Percentiles rank a stretch among this genome's conserved stretches.
Conservation (phyloP, 805 yeast species). For the Ogataea naganishii region DNA sequence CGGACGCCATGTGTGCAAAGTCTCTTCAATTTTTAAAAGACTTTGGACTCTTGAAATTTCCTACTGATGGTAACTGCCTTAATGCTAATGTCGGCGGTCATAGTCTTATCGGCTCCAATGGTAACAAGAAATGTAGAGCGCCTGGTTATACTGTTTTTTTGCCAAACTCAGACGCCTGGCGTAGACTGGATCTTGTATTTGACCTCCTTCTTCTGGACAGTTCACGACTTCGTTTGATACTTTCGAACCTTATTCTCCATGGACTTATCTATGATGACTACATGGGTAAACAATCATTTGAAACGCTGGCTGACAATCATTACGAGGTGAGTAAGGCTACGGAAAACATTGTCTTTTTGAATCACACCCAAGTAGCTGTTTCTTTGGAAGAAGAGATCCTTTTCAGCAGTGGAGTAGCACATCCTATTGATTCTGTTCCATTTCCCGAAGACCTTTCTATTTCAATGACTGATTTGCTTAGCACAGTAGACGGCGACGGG, state of each 20-base stretch:
- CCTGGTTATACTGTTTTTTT: conserved; percentile 72
- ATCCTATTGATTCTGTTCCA: conserved; percentile 47
- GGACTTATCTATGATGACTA: conserved; percentile 63
- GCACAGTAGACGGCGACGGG: conserved; percentile 38
- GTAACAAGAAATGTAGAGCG: too few species aligned
- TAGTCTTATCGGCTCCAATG: too few species aligned
- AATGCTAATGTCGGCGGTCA: too few species aligned
- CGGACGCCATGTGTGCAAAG: conserved; percentile 52
- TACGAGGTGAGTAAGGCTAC: not conserved
- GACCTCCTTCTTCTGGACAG: conserved; percentile 48
- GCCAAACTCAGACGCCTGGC: conserved; percentile 77
- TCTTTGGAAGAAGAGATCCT: conserved; percentile 53
- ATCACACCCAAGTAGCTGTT: conserved; percentile 25
- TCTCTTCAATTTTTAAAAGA: conserved; percentile 51
- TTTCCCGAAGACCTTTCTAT: conserved; percentile 52
- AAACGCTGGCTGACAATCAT: conserved; percentile 6
- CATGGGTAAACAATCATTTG: conserved; percentile 18
- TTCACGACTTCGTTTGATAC: conserved; percentile 38
- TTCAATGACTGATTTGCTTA: conserved; percentile 44
- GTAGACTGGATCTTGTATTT: conserved; percentile 45
- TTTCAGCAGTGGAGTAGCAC: conserved; percentile 80
- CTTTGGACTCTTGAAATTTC: conserved; percentile 42
- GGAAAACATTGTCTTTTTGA: conserved; percentile 16
- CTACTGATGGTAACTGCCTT: conserved; percentile 35
- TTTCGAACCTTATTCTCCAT: conserved; percentile 53